phyloP scores from a whole-genome alignment of 1,284 basidiomycete species.

The Heimioporus retisporus region DNA sequence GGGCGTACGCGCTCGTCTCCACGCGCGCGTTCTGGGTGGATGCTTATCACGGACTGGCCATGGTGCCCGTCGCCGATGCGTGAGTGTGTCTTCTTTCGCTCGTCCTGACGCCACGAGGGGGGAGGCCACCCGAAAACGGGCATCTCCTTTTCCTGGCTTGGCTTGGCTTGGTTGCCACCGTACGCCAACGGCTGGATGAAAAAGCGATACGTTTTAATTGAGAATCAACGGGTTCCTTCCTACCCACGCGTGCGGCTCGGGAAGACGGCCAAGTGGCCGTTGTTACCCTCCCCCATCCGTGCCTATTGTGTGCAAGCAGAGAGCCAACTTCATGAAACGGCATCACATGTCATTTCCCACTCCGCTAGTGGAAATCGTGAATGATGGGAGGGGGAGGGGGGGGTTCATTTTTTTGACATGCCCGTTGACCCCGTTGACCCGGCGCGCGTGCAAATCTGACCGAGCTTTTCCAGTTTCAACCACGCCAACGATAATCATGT shows the following conservation, averaged over 20 bases:
- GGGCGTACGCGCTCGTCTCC: constrained; percentile 85
- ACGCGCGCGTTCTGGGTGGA: constrained; percentile 93
- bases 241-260: constrained; percentile 11
- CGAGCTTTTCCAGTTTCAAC: constrained; percentile 73
- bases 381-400: neutral
- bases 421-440: neutral
- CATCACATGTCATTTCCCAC: constrained; percentile 6
- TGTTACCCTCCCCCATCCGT: constrained; percentile 28
- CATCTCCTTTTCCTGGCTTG: constrained; percentile 7
- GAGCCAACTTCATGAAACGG: constrained; percentile 17
- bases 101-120: too few species aligned
- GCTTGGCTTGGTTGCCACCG: constrained; percentile 22
- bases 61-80: constrained; percentile 93
- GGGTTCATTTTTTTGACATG: too few species aligned
- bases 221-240: constrained; percentile 32
- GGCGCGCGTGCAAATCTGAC: constrained; percentile 20
- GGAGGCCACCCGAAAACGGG: constrained; percentile 17
- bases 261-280: constrained; percentile 29
- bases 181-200: constrained; percentile 13
- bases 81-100: constrained; percentile 51
- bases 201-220: constrained; percentile 22
- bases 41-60: constrained; percentile 84
- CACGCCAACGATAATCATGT: constrained; percentile 81
- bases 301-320: constrained; percentile 16
- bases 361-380: neutral